A percentile compares a stretch with the other conserved stretches of the same genome.
Conservation (phyloP, 192 early-diverging fungal species). For the Pilaira anomala region DNA sequence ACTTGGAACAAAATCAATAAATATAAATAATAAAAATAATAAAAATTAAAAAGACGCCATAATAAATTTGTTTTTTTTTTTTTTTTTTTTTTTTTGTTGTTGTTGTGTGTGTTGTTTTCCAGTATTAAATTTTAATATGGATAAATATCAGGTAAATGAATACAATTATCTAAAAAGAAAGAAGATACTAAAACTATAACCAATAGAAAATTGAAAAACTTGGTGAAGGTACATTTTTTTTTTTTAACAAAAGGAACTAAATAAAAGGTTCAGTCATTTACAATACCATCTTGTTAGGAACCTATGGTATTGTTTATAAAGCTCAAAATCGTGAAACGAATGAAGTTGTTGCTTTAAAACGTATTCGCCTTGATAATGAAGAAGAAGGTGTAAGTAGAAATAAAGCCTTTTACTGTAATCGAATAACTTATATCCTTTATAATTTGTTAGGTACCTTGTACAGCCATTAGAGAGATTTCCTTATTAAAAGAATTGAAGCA, state of each 20-base stretch:
- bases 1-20: not conserved
- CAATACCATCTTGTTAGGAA: constrained; percentile 47
- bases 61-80: not conserved
- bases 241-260: not conserved
- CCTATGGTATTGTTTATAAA: constrained; percentile 99
- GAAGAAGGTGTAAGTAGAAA: constrained; percentile 71
- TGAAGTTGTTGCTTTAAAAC: constrained; percentile 97
- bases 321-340: constrained; percentile 93
- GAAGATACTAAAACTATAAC: not conserved
- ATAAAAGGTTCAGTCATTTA: not conserved
- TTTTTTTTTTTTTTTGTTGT: not conserved
- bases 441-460: constrained; percentile 66
- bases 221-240: constrained; percentile 70
- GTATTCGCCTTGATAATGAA: constrained; percentile 86
- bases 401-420: not conserved
- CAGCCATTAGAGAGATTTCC: constrained; percentile 84
- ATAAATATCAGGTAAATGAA: constrained; percentile 58
- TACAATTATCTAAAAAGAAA: not conserved
- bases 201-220: constrained; percentile 96
- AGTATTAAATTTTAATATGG: constrained; percentile 37
- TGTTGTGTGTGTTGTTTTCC: too few relatives aligned
- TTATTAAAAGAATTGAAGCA: constrained; percentile 83
- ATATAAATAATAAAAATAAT: not conserved
- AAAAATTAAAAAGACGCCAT: not conserved
- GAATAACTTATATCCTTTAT: constrained; percentile 5